Conservation (phyloP, 352 stramenopile species). For the Aphanomyces invadans region DNA sequence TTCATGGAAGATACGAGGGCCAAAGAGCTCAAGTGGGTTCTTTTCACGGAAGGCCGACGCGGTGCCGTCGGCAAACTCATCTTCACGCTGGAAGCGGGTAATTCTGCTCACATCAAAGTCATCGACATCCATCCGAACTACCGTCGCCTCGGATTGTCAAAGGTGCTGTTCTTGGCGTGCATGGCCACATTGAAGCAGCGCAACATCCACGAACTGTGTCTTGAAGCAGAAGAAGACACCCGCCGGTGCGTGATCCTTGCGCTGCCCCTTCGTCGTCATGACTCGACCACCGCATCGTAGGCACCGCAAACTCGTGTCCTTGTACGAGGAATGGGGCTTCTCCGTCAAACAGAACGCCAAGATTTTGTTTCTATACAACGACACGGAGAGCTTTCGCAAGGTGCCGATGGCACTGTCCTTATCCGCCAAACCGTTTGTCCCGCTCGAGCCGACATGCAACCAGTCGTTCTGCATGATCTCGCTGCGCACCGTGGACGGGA, state of each 20-base stretch:
- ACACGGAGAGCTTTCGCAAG: constrained; percentile 77
- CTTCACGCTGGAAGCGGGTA: constrained; percentile 52
- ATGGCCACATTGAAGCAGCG: constrained; percentile 55
- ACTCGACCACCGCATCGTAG: constrained; percentile 7
- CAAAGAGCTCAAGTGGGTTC: constrained; percentile 75
- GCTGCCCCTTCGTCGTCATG: background rate
- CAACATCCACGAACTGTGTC: constrained; percentile 38
- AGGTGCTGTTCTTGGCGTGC: constrained; percentile 70
- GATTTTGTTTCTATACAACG: constrained; percentile 76
- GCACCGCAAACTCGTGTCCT: constrained; percentile 49
- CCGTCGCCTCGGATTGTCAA: constrained; percentile 56
- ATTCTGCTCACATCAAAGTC: constrained; percentile 65
- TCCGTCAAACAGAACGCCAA: constrained; percentile 42
- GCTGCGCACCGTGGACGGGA: constrained; percentile 51
- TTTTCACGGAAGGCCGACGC: constrained; percentile 56
- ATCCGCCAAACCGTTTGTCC: constrained; percentile 33
- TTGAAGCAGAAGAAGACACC: constrained; percentile 62
- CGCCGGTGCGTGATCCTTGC: constrained; percentile 29
- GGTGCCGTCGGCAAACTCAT: constrained; percentile 71
- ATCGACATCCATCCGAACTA: constrained; percentile 61
- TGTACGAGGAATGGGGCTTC: constrained; percentile 73
- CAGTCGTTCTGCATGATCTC: constrained; percentile 75
- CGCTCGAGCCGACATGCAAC: constrained; percentile 35
- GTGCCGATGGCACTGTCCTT: constrained; percentile 65
- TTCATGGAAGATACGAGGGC: constrained; percentile 40